Conservation (phyloP, 345 rosid genomes). For the Citrus mangshanensis region DNA sequence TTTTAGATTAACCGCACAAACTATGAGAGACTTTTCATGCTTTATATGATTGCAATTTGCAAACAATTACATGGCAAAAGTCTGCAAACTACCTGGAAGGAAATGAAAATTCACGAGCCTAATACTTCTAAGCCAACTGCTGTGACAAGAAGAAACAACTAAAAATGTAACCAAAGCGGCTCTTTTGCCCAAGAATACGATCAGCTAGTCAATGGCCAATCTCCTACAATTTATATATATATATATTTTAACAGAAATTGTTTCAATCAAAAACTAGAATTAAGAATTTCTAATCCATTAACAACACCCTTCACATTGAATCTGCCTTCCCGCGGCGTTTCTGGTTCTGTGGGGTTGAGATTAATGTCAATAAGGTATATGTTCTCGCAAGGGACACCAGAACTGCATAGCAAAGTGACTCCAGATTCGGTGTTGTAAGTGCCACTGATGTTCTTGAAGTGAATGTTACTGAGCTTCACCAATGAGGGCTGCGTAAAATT, state of each 20-base stretch:
- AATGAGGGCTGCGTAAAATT: conserved; percentile 34
- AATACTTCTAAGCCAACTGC: neutral
- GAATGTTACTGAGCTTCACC: conserved; percentile 43
- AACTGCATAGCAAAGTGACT: conserved; percentile 47
- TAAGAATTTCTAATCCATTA: conserved; percentile 26
- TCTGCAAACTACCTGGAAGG: neutral
- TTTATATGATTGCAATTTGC: neutral
- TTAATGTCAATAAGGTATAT: conserved; percentile 25
- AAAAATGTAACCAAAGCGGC: neutral
- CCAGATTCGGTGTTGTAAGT: conserved; percentile 39
- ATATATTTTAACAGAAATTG: neutral
- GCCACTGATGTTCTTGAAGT: conserved; percentile 45
- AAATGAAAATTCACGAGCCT: neutral
- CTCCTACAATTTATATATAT: neutral
- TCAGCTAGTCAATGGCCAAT: neutral
- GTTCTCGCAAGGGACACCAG: conserved; percentile 39
- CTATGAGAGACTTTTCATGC: neutral
- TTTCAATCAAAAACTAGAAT: conserved; percentile 19
- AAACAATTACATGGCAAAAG: neutral
- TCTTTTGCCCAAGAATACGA: neutral
- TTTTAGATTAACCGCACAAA: neutral
- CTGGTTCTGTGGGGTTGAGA: conserved; percentile 12
- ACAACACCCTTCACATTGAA: conserved; percentile 32
- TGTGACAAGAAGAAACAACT: neutral
- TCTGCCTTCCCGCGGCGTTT: conserved; percentile 3